Evolutionary conservation across 176 grass and related monocot species (phyloP), one percentile per base, ranked within the genome.

Genomic region (Musa acuminata): DNA sequence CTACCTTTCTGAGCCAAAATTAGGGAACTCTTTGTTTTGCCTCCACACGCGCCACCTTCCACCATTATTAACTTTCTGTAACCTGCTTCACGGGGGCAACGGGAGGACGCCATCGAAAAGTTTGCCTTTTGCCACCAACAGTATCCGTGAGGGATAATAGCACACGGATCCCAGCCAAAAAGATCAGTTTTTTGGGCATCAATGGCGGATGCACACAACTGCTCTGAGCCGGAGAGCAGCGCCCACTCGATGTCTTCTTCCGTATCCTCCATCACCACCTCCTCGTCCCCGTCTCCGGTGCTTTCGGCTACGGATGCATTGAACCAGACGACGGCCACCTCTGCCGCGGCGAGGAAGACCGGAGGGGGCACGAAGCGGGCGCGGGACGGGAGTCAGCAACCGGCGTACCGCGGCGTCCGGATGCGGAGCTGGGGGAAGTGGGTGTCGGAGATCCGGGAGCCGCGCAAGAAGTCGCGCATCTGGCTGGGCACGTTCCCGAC

Each of bases 381-480:
- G 51, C 71, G 71, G 21, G 71, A 73, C 10, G 3, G 19, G 71
- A 73, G 71, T 23, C 55, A 55, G 71, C 83, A 84, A 66, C 89
- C 80, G 26, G 65, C 83, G 6, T 96, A 96, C 75, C 87, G 92
- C 22, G 92, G 92, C 70, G 87, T 96, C 14, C 92, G 92, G 57
- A 96, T 96, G 92, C 84, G 92, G 1, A 86, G 80, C 11, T 96
- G 92, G 92, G 92, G 92, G 21, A 96, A 96, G 75, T 96, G 92
- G 92, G 92, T 96, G 69, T 96, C 92, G 12, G 92, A 96, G 89
- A 96, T 96, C 85, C 72, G 92, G 29, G 92, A 96, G 83, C 92
- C 92, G 11, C 77, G 90, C 27, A 96, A 96, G 85, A 96, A 96
- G 81, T 96, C 92, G 0, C 87, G 92, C 50, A 96, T 96, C 84